Conservation (phyloP, 2,329 filamentous ascomycete genomes). For the Arthrocladium fulminans region DNA sequence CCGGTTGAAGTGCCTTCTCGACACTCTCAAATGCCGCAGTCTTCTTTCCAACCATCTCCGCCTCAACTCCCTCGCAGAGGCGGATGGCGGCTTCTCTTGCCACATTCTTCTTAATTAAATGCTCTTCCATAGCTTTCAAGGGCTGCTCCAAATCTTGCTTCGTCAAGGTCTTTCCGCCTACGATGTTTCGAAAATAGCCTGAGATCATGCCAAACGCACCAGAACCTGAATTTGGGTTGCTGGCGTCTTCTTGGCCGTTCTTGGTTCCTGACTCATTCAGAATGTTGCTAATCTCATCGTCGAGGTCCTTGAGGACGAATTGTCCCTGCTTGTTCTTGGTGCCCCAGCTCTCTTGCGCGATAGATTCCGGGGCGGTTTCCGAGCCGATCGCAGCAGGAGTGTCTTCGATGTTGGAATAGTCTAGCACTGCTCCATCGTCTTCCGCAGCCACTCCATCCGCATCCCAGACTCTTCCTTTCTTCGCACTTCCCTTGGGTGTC, state of each 20-base stretch:
- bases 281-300: slow-evolving; percentile 87
- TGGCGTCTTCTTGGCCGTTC: slow-evolving; percentile 40
- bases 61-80: slow-evolving; percentile 82
- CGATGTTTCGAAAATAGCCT: slow-evolving; percentile 85
- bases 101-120: slow-evolving; percentile 90
- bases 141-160: slow-evolving; percentile 84
- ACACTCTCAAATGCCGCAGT: slow-evolving; percentile 87
- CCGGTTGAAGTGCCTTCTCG: slow-evolving; percentile 69
- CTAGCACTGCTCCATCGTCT: slow-evolving; percentile 67
- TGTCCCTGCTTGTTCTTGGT: slow-evolving; percentile 77
- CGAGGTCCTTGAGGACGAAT: slow-evolving; percentile 86
- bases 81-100: slow-evolving; percentile 87
- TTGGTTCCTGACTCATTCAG: slow-evolving; percentile 69
- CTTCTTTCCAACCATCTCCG: slow-evolving; percentile 80
- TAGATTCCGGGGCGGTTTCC: slow-evolving; percentile 51
- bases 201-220: slow-evolving; percentile 74
- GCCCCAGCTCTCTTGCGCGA: slow-evolving; percentile 76
- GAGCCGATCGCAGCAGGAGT: slow-evolving; percentile 35
- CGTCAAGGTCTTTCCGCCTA: slow-evolving; percentile 86
- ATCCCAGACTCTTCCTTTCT: slow-evolving; percentile 88
- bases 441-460: slow-evolving; percentile 81
- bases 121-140: slow-evolving; percentile 92
- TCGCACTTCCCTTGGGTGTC: slow-evolving; percentile 47
- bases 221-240: too few species aligned
- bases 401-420: slow-evolving; percentile 68